Evolutionary conservation across 768 basidiomycete species (phyloP), one percentile per base, ranked within the genome.

Genomic region (Pleurotus platypus): DNA sequence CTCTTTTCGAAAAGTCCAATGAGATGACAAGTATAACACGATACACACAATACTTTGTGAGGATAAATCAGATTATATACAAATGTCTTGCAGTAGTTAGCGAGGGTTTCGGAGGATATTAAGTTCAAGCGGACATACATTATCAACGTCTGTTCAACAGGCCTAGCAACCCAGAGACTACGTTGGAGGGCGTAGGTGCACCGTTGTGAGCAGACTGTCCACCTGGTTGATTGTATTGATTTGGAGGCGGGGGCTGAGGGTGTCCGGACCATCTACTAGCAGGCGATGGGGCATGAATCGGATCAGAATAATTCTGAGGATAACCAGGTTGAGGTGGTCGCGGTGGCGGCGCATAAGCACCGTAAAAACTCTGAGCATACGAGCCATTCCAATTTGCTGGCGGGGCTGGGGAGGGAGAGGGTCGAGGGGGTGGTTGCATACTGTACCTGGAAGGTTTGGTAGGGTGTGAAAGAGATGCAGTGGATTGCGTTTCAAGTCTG

Each of bases 381-480:
- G 49, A 49, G 15, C 46, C 18, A 46, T 48, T 16, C 46, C 22
- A 20, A 12, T 54, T 50, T 11, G 56, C 16, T 3, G 58, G 43
- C 12, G 55, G 42, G 26, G 63, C 61, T 22, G 57, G 63, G 39
- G 62, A 46, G 4, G 62, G 49, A 22, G 49, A 38, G 46, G 45
- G 61, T 24, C 3, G 42, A 55, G 22, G 75, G 68, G 11, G 72
- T 70, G 4, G 73, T 72, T 4, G 72, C 70, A 20, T 22, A 13
- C 66, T 59, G 57, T 78, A 76, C n/a, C 74, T 72, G 16, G 53
- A 49, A 13, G 75, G 74, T 53, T 75, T 76, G 61, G 73, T 77
- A 3, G 73, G 62, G 56, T 77, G 78, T 0, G 75, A 71, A 1
- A 76, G 78, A 3, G 77, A 76, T 4, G 78, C 75, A 3, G 75